phyloP scores from a whole-genome alignment of 2,329 filamentous ascomycete species.

The Nakataea oryzae region DNA sequence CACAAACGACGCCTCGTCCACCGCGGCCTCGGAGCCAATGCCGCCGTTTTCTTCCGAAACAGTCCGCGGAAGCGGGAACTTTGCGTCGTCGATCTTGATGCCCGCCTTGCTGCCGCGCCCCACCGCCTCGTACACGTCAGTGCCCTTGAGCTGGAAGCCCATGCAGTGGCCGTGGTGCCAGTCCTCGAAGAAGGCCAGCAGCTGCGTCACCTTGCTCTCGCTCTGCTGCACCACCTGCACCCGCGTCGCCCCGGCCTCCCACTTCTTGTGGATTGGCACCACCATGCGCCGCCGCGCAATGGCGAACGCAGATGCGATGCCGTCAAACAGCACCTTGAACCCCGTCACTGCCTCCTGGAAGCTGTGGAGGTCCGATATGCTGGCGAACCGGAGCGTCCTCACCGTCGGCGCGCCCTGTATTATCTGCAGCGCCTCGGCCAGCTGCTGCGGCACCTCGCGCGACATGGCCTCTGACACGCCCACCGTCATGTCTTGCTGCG shows the following conservation, averaged over 20 bases:
- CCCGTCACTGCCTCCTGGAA: slow-evolving; percentile 76
- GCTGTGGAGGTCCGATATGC: slow-evolving; percentile 57
- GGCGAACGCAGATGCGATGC: slow-evolving; percentile 61
- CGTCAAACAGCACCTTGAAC: slow-evolving; percentile 65
- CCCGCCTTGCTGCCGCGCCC: slow-evolving; percentile 59
- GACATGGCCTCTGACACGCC: slow-evolving; percentile 60
- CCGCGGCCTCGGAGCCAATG: slow-evolving; percentile 1
- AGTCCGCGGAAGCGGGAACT: slow-evolving; percentile 70
- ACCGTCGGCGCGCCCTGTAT: slow-evolving; percentile 51
- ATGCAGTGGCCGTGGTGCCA: slow-evolving; percentile 81
- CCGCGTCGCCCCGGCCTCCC: slow-evolving; percentile 72
- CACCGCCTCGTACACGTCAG: slow-evolving; percentile 69
- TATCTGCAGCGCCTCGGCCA: slow-evolving; percentile 53
- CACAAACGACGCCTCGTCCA: slow-evolving; percentile 55
- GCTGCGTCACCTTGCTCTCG: slow-evolving; percentile 63
- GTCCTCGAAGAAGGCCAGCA: slow-evolving; percentile 80
- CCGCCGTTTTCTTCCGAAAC: slow-evolving; percentile 29
- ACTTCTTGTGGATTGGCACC: slow-evolving; percentile 88
- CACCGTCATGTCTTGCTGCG: slow-evolving; percentile 68
- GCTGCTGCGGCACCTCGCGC: slow-evolving; percentile 50
- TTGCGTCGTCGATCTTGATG: slow-evolving; percentile 76
- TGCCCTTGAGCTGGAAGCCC: slow-evolving; percentile 78
- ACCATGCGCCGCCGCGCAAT: slow-evolving; percentile 82
- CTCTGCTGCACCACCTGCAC: slow-evolving; percentile 73
- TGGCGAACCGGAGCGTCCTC: slow-evolving; percentile 60